phyloP scores from a whole-genome alignment of 2,329 filamentous ascomycete genomes.

The Phialophora verrucosa region DNA sequence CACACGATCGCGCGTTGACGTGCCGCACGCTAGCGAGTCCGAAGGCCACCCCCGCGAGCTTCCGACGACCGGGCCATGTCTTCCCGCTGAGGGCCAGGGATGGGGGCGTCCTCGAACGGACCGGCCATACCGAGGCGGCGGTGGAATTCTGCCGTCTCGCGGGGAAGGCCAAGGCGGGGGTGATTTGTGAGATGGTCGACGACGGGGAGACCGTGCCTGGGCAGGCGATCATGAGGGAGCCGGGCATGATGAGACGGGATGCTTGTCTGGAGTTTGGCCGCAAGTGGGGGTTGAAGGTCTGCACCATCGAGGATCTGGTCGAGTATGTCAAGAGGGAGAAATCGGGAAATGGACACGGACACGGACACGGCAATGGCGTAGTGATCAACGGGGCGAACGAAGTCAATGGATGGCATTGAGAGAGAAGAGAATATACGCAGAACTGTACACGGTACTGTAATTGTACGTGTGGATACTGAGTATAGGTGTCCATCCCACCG shows the following conservation, averaged over 20 bases:
- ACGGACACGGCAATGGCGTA: slow-evolving; percentile 13
- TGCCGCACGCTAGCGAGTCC: slow-evolving; percentile 78
- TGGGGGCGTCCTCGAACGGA: slow-evolving; percentile 79
- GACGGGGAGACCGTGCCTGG: slow-evolving; percentile 72
- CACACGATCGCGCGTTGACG: slow-evolving; percentile 82
- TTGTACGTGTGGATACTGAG: neutral
- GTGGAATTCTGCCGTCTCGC: slow-evolving; percentile 87
- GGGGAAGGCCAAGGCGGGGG: slow-evolving; percentile 75
- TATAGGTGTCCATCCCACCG: neutral
- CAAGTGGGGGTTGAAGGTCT: slow-evolving; percentile 87
- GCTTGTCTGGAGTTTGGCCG: slow-evolving; percentile 86
- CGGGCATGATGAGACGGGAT: slow-evolving; percentile 91
- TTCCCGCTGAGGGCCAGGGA: slow-evolving; percentile 79
- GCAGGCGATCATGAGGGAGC: slow-evolving; percentile 63
- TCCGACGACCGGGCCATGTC: slow-evolving; percentile 87
- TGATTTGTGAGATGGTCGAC: slow-evolving; percentile 90
- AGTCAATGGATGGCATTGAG: slow-evolving; percentile 4
- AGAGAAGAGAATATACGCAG: neutral
- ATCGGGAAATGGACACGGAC: neutral
- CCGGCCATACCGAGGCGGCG: slow-evolving; percentile 91
- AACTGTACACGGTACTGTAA: neutral
- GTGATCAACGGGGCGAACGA: slow-evolving; percentile 23
- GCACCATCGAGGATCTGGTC: slow-evolving; percentile 91
- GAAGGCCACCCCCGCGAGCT: slow-evolving; percentile 60
- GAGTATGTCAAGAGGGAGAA: slow-evolving; percentile 64